Evolutionary conservation across 768 basidiomycete species (phyloP), one percentile per base, ranked within the genome.

Genomic region (Leccinum aurantiacum): DNA sequence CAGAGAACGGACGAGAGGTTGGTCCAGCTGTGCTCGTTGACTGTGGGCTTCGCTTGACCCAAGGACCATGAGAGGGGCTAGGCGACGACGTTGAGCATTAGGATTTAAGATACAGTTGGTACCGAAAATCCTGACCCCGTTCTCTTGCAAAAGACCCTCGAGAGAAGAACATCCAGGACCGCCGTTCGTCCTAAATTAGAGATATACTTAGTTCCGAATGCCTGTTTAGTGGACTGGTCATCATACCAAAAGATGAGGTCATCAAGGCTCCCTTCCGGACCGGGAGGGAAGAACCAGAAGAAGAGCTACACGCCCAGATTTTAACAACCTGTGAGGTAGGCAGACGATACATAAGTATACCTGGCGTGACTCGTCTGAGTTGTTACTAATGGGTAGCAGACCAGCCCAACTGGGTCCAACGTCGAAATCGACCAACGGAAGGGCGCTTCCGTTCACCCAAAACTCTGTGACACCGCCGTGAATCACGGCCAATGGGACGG

Each of bases 251-350:
- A 88, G 33, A 91, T 86, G 48, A 91, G 66, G 67, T 91, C 88
- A 65, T 91, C 87, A 4, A 82, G 68, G 63, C 84, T 88, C 19
- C 89, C 90, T 64, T 84, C 75, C 0, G 87, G 87, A 4, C 88
- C 89, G 2, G 89, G 87, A 56, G 90, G 90, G 77, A 90, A 91
- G 74, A 90, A 87, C 89, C 90, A 91, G 75, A 91, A 91, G 77
- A 87, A 91, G 15, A 90, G 80, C 88, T 91, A 56, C 0, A 37
- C 5, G 17, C 11, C 9, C 13, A n/a, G 29, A 14, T 5, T n/a
- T 58, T 31, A 53, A 17, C 17, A 29, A 55, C 3, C 22, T 22
- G 2, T 13, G 10, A 49, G 8, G 19, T 2, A 24, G 19, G 11
- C 2, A 49, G 7, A 25, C 2, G 0, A 3, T 15, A 15, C 8